A percentile compares a stretch with the other conserved stretches of the same genome.
These are phyloP conservation scores for Acidomyces sp. DNA, from an alignment of 495 filamentous ascomycete genomes.

Conservation along the genomic window DNA sequence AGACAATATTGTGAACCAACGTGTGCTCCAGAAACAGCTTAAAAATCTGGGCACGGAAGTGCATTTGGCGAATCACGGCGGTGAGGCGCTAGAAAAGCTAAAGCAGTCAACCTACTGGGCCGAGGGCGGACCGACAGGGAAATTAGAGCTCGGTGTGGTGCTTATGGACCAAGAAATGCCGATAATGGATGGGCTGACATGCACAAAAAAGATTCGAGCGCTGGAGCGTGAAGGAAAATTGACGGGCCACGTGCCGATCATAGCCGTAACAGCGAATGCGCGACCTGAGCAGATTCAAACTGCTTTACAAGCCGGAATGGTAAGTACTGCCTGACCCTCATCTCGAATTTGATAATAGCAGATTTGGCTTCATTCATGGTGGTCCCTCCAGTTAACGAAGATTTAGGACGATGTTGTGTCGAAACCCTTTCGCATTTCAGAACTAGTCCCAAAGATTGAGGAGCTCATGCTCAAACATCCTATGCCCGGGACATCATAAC, in stretches of 20 bases:
- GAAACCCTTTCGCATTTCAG: conserved; percentile 64
- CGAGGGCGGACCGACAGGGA: conserved; percentile 13
- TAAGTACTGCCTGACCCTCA: too few species aligned
- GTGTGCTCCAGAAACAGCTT: conserved; percentile 52
- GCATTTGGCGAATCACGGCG: conserved; percentile 58
- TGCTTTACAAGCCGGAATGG: conserved; percentile 58
- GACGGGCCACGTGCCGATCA: conserved; percentile 50
- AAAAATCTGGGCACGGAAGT: conserved; percentile 49
- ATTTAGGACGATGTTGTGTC: conserved; percentile 64
- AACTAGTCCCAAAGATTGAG: conserved; percentile 56
- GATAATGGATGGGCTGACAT: conserved; percentile 63
- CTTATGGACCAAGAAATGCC: conserved; percentile 84
- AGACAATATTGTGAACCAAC: conserved; percentile 68
- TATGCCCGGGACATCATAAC: conserved; percentile 7
- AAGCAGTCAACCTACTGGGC: conserved; percentile 25
- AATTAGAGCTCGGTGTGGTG: conserved; percentile 45
- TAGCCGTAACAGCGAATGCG: conserved; percentile 69
- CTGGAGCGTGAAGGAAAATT: conserved; percentile 41
- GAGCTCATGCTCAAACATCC: conserved; percentile 22
- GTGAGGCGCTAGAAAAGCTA: conserved; percentile 55
- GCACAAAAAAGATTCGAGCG: conserved; percentile 51
- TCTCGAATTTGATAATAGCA: too few species aligned
- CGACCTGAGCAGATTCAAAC: conserved; percentile 51
- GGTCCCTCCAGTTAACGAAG: too few species aligned
- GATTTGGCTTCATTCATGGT: too few species aligned